Evolutionary conservation across 192 early-diverging fungal species (phyloP).

Genomic region (Entrophospora sp.): DNA sequence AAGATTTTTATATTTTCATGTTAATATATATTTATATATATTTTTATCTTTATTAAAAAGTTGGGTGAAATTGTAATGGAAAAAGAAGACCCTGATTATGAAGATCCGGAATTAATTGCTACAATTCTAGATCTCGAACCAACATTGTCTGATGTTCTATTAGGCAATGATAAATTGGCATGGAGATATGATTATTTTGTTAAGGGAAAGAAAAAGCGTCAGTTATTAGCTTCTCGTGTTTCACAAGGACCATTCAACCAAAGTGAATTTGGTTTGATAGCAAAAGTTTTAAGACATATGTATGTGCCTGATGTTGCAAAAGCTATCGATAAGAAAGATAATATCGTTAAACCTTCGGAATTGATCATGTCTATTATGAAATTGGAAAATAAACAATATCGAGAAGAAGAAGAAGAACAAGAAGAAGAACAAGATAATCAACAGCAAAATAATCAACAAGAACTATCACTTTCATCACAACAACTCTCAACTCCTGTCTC

Average conservation of each 20-base stretch:
- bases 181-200: slow-evolving; percentile 9
- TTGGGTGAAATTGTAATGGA: neutral
- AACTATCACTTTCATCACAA: no score
- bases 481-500: no score
- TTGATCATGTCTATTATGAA: no score
- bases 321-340: neutral
- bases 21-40: neutral
- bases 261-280: neutral
- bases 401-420: neutral
- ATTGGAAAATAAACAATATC: neutral
- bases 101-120: neutral
- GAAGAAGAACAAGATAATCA: no score
- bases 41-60: neutral
- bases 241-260: neutral
- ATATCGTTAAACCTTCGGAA: neutral
- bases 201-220: neutral
- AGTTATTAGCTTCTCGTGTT: neutral
- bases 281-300: neutral
- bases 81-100: neutral
- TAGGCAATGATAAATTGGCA: neutral
- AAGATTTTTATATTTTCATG: neutral
- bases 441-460: no score
- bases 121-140: neutral
- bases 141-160: neutral
- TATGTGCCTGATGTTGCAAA: slow-evolving; percentile 2